Conservation (phyloP, 768 basidiomycete genomes). For the Tricholoma matsutake region DNA sequence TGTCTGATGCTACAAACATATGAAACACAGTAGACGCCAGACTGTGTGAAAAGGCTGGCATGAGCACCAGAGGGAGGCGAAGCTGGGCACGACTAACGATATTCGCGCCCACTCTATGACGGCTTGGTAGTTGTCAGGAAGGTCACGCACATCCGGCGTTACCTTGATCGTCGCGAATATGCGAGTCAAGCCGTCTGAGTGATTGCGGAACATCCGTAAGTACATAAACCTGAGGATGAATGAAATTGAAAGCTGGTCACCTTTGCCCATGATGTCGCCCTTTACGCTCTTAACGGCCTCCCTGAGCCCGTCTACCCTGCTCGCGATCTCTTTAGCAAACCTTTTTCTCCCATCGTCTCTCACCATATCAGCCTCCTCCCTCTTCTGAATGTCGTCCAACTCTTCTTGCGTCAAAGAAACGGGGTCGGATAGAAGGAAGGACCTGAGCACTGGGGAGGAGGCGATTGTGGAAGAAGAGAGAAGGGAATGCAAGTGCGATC, state of each 20-base stretch:
- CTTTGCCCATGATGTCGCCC: slow-evolving; percentile 88
- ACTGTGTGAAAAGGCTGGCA: slow-evolving; percentile 36
- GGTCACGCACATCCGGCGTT: slow-evolving; percentile 68
- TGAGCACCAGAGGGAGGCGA: neutral
- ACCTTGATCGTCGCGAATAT: slow-evolving; percentile 88
- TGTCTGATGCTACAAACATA: slow-evolving; percentile 89
- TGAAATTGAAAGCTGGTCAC: slow-evolving; percentile 30
- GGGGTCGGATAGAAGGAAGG: slow-evolving; percentile 80
- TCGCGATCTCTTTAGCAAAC: slow-evolving; percentile 86
- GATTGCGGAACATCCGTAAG: neutral
- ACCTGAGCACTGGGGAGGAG: slow-evolving; percentile 80
- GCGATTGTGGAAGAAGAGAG: slow-evolving; percentile 70
- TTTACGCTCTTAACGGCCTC: slow-evolving; percentile 85
- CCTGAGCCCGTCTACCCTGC: slow-evolving; percentile 80
- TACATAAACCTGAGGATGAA: neutral
- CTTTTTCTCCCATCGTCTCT: slow-evolving; percentile 84
- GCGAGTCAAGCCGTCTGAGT: slow-evolving; percentile 78
- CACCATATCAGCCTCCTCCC: slow-evolving; percentile 87
- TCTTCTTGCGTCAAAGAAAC: slow-evolving; percentile 70
- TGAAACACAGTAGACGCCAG: slow-evolving; percentile 97
- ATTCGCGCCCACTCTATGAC: slow-evolving; percentile 97
- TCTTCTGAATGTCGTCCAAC: slow-evolving; percentile 66
- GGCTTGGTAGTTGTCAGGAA: slow-evolving; percentile 84
- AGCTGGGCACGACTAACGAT: slow-evolving; percentile 59
- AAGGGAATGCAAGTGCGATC: slow-evolving; percentile 86